Evolutionary conservation across 75 land plant genomes (phyloP).

Genomic region (Pinus tabuliformis): DNA sequence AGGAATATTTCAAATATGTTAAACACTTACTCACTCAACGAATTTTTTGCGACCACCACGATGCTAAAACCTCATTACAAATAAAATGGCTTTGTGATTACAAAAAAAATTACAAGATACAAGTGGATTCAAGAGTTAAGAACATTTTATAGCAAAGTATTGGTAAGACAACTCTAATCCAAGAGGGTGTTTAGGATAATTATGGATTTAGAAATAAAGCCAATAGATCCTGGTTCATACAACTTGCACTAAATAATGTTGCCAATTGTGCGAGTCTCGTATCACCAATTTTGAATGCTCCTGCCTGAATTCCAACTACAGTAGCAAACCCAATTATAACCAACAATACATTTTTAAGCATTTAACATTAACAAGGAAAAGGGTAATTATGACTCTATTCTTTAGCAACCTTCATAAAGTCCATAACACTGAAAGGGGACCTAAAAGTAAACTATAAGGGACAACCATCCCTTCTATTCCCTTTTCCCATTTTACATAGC

Average conservation of each 20-base stretch:
- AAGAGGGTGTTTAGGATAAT: conserved; percentile 31
- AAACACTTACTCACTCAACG: too few relatives aligned
- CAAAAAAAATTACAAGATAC: too few relatives aligned
- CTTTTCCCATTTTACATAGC: not conserved
- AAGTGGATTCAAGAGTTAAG: too few relatives aligned
- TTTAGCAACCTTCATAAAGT: not conserved
- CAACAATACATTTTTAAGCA: conserved; percentile 26
- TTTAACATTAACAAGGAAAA: not conserved
- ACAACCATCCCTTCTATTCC: not conserved
- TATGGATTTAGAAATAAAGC: conserved; percentile 98
- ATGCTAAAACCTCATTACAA: too few relatives aligned
- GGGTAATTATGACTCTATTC: not conserved
- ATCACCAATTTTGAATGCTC: conserved; percentile 98
- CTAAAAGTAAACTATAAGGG: not conserved
- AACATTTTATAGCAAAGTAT: not conserved
- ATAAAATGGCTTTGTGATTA: too few relatives aligned
- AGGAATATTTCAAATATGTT: too few relatives aligned
- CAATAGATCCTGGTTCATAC: conserved; percentile 96
- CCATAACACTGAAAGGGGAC: not conserved
- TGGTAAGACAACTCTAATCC: not conserved
- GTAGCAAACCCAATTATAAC: conserved; percentile 98
- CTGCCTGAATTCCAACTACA: conserved; percentile 98
- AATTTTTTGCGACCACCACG: too few relatives aligned
- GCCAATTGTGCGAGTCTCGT: conserved; percentile 96
- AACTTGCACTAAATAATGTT: conserved; percentile 94